Evolutionary conservation across 2,329 filamentous ascomycete genomes (phyloP), one percentile per base, ranked within the genome.

Genomic region (Cryphonectria parasitica): DNA sequence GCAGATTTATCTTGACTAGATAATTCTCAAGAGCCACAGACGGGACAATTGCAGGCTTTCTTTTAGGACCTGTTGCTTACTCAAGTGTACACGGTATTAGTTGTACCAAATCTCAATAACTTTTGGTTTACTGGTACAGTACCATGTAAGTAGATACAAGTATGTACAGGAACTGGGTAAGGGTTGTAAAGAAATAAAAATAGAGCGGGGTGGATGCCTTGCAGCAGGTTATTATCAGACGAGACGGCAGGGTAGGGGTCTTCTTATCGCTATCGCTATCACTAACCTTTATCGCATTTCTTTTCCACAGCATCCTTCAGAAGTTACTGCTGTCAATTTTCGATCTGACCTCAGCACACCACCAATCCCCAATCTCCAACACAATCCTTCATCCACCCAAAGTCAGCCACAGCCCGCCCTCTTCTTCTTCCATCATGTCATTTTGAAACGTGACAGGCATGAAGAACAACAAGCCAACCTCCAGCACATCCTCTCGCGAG

Each of bases 371-470:
- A 39, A 39, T 28, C 36, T 28, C 63, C 1, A 3, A 22, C 41
- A 34, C 63, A 13, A 64, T 45, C 28, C 19, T 64, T 28, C 36
- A 13, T 19, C 36, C 22, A 7, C 41, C 43, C 15, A 34, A 22
- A 28, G 63, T 64, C 63, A 64, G 63, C 63, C 45, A n/a, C 34
- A 34, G 3, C 43, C 43, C 2, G 22, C 19, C 43, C 43, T 8
- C 19, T 49, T 25, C 39, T 31, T 39, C 36, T 39, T 52, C 62
- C 28, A 4, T 15, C 41, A 34, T 58, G 34, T 34, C n/a, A 49
- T n/a, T 15, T 1, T 64, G 63, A 49, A 52, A 19, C 43, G 69
- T 62, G 70, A 67, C 3, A 66, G 70, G 43, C 31, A 72, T 72
- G 71, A 72, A 67, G 52, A 60, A 58, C 52, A 58, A 43, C 15